Evolutionary conservation across 2,329 filamentous ascomycete species (phyloP), one percentile per base, ranked within the genome.

Genomic region (Aureobasidium sp.): DNA sequence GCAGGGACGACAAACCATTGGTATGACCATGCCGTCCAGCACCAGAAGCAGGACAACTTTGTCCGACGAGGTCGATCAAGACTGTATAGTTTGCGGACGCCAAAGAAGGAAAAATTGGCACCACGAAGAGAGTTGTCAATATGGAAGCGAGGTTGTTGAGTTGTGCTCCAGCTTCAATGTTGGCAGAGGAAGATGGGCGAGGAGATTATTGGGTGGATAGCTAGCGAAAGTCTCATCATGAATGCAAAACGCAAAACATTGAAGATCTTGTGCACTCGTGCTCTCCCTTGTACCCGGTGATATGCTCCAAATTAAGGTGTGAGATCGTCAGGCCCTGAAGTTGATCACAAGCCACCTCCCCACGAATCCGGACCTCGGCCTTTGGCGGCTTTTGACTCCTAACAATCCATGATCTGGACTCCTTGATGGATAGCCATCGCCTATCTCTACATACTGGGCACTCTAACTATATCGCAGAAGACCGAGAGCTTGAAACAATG

Each of bases 261-360:
- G n/a, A n/a, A 12, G n/a, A 10, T 5, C 15, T 20, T 32, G 27
- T 32, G 29, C 10, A 15, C 17, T 47, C 10, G 26, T 29, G 44
- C 12, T 24, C n/a, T 52, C 1, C 3, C n/a, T 34, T 34, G 9
- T 20, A 1, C 24, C 36, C 5, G 29, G 51, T 43, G 32, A 39
- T 10, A 24, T 47, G 44, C 44, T 47, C 10, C 17, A 47, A 29
- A 47, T 47, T 47, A 47, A 29, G 26, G 24, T 47, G 26, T 47
- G 44, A 46, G 32, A 37, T 37, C 26, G 4, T 29, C 44, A 41
- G 29, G 13, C 44, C 26, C 44, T 47, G 44, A 12, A 34, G 41
- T 41, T 26, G 51, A 43, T 41, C 51, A 55, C 51, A 55, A 55
- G 51, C 51, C 51, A 43, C 36, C 51, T 27, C 51, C 51, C 20